Base-by-base conservation (phyloP, 495 filamentous ascomycete genomes). In the Annulohypoxylon stygium region DNA sequence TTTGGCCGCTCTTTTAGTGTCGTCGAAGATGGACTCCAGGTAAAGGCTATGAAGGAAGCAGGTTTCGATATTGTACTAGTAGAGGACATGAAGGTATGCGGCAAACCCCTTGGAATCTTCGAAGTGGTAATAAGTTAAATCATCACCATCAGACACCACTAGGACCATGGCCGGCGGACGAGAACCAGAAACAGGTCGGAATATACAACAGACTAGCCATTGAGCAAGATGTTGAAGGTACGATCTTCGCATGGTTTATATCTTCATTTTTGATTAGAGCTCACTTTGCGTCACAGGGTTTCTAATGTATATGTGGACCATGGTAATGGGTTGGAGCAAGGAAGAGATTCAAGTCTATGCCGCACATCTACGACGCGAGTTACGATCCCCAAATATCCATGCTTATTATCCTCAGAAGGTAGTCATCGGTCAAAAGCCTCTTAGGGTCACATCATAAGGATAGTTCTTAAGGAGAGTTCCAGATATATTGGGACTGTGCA, bases 141-240 rank as follows among this genome's bases (percentile, higher is more conserved):
- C 8, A 23, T 16, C 23, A 16, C 3, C 45, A 30, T 54, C 66
- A 81, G 81, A 65, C 71, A 70, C 87, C 87, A 1, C 58, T 88
- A 20, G 84, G 85, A 5, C 75, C 81, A 0, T 90, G 89, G 88
- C 76, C 86, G 0, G 78, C 71, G 4, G 86, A 90, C 39, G 76
- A 76, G n/a, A 79, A 80, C 43, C 41, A 83, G 50, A 88, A 83
- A 71, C 81, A 87, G 70, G 79, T 88, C 26, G 88, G 87, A 1
- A 70, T 75, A n/a, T 82, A 64, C 20, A 50, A 62, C 1, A 68
- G 74, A 8, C 43, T 79, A 0, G 76, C 72, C 9, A 54, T 81
- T 0, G 74, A 75, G 9, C 53, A 67, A 36, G 81, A 82, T 23
- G 59, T 74, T 4, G 81, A 81, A 54, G 77, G 77, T 79, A 65